Percentiles rank a stretch among this genome's conserved stretches.
Conservation (phyloP, 2,329 filamentous ascomycete species). For the Colletotrichum gloeosporioides region DNA sequence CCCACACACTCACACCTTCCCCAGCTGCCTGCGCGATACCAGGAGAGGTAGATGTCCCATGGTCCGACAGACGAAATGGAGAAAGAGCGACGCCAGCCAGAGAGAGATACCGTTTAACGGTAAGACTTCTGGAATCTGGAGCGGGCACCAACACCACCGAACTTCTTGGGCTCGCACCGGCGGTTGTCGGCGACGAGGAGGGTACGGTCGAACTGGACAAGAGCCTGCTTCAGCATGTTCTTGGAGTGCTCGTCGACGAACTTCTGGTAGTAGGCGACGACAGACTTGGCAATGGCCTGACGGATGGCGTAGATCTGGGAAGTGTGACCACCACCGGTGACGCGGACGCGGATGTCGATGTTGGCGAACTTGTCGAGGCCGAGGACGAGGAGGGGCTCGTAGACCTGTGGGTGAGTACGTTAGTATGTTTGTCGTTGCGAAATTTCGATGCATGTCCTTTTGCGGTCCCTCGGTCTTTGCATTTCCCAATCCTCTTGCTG, state of each 20-base stretch:
- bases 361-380: slow-evolving; percentile 96
- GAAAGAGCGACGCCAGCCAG: slow-evolving; percentile 2
- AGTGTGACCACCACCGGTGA: slow-evolving; percentile 96
- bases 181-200: slow-evolving; percentile 99
- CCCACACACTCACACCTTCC: neutral
- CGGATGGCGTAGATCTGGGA: slow-evolving; percentile 98
- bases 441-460: neutral
- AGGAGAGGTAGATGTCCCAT: neutral
- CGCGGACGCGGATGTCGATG: slow-evolving; percentile 97
- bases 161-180: slow-evolving; percentile 99
- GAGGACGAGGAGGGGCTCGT: slow-evolving; percentile 97
- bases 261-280: slow-evolving; percentile 96
- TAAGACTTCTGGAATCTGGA: slow-evolving; percentile 99
- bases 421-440: neutral
- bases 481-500: neutral
- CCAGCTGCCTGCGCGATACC: neutral
- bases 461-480: neutral
- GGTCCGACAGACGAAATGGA: neutral
- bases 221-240: slow-evolving; percentile 97
- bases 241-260: slow-evolving; percentile 99
- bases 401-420: slow-evolving; percentile 67
- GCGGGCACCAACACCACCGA: slow-evolving; percentile 90
- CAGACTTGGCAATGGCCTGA: slow-evolving; percentile 97
- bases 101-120: slow-evolving; percentile 70
- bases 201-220: slow-evolving; percentile 95